These are phyloP conservation scores for Ormosia emarginata DNA, from an alignment of 306 rosid species.

Conservation along the genomic window DNA sequence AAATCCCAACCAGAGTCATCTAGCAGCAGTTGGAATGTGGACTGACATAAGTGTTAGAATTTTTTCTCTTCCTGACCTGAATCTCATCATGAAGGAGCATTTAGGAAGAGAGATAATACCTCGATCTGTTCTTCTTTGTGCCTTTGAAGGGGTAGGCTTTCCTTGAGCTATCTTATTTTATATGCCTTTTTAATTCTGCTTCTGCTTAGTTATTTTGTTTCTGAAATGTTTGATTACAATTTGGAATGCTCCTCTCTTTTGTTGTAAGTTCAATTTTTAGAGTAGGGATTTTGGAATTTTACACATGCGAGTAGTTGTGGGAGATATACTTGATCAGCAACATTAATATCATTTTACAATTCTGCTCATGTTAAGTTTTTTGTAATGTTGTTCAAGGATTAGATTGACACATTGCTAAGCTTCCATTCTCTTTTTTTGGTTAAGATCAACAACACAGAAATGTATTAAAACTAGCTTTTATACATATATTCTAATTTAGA, in stretches of 20 bases:
- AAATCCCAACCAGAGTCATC: slow-evolving; percentile 68
- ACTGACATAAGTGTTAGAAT: slow-evolving; percentile 89
- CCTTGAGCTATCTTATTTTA: not conserved
- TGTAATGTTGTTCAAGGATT: not conserved
- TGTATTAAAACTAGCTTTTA: too few relatives aligned
- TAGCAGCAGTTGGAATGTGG: slow-evolving; percentile 99
- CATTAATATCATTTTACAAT: not conserved
- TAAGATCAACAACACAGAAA: too few relatives aligned
- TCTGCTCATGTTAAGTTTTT: not conserved
- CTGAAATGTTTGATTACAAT: not conserved
- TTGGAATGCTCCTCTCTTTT: not conserved
- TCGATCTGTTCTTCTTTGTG: slow-evolving; percentile 97
- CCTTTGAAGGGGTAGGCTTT: slow-evolving; percentile 91
- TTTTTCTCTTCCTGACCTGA: slow-evolving; percentile 88
- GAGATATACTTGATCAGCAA: not conserved
- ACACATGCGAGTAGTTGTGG: not conserved
- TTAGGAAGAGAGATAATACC: slow-evolving; percentile 99
- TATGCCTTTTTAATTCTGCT: not conserved
- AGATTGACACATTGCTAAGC: not conserved
- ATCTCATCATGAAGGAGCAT: slow-evolving; percentile 80
- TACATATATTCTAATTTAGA: too few relatives aligned
- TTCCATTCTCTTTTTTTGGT: not conserved
- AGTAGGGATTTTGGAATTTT: not conserved
- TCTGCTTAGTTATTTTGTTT: not conserved
- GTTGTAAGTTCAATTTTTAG: not conserved